Percentiles rank a stretch among this genome's conserved stretches.
phyloP scores from a whole-genome alignment of 257 asterid species.

The Oldenlandia corymbosa region DNA sequence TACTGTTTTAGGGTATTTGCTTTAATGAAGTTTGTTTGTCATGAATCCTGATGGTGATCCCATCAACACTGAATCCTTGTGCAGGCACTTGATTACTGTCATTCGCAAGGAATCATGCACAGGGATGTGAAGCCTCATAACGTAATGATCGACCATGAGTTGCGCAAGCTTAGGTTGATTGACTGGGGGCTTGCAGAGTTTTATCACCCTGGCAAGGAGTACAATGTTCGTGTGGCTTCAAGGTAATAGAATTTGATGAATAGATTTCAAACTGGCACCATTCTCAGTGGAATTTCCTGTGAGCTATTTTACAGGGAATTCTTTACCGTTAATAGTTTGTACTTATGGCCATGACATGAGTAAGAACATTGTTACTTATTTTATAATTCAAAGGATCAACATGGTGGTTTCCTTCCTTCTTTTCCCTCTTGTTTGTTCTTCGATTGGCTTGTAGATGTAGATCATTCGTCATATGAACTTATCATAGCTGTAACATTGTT shows the following conservation, averaged over 20 bases:
- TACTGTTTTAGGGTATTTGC: background rate
- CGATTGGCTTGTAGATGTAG: background rate
- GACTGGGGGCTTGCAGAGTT: constrained; percentile 56
- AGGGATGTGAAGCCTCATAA: constrained; percentile 50
- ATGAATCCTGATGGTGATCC: background rate
- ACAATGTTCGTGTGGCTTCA: constrained; percentile 48
- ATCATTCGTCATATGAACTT: background rate
- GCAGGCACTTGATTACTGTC: constrained; percentile 48
- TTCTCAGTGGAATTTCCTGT: background rate
- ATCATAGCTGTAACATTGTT: background rate
- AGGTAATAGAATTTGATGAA: constrained; percentile 23
- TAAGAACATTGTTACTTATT: background rate
- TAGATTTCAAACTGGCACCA: background rate
- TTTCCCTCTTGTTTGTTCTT: background rate
- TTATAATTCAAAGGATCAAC: too few species aligned
- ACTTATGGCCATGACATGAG: background rate
- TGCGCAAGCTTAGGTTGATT: constrained; percentile 43
- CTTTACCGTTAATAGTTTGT: too few species aligned
- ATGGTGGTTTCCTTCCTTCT: background rate
- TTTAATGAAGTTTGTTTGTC: too few species aligned
- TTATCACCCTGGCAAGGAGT: constrained; percentile 43
- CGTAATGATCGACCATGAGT: constrained; percentile 46
- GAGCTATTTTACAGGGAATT: background rate
- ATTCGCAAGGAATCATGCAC: constrained; percentile 50
- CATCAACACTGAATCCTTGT: constrained; percentile 1